These are phyloP conservation scores for Pseudofabraea citricarpa DNA, from an alignment of 2,329 filamentous ascomycete species.

Conservation along the genomic window DNA sequence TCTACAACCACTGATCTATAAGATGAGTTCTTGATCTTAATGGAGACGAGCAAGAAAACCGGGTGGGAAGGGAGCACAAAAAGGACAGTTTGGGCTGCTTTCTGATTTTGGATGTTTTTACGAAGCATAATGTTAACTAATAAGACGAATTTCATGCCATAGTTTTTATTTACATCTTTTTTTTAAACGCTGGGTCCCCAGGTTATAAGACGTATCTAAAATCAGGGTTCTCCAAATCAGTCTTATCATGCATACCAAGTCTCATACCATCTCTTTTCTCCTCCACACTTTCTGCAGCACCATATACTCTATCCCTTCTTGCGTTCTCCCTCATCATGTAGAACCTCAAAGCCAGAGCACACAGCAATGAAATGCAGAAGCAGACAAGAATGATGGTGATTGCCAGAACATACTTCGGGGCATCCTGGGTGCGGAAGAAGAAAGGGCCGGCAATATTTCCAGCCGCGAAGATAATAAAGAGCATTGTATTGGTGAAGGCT, in stretches of 20 bases:
- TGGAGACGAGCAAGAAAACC: no score
- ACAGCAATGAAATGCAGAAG: constrained; percentile 16
- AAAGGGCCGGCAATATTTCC: constrained; percentile 41
- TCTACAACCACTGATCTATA: background rate
- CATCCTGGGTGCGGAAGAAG: constrained; percentile 39
- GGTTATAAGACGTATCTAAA: constrained; percentile 7
- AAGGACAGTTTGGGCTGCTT: no score
- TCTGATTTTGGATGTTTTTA: no score
- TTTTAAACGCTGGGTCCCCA: no score
- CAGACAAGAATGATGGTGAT: constrained; percentile 22
- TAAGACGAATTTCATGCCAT: no score
- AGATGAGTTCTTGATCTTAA: no score
- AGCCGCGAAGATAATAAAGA: constrained; percentile 44
- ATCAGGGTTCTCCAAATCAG: constrained; percentile 21
- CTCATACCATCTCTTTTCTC: constrained; percentile 19
- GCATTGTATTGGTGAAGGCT: constrained; percentile 38
- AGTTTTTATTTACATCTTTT: no score
- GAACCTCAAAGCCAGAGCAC: constrained; percentile 13
- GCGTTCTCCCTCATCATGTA: constrained; percentile 17
- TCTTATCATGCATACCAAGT: constrained; percentile 24
- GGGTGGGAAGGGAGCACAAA: no score
- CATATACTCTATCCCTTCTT: constrained; percentile 11
- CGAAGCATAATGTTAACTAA: no score
- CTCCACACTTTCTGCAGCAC: constrained; percentile 15
- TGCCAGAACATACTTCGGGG: constrained; percentile 13